These are phyloP conservation scores for Cucurbita pepo DNA, from an alignment of 306 rosid species.

Conservation along the genomic window DNA sequence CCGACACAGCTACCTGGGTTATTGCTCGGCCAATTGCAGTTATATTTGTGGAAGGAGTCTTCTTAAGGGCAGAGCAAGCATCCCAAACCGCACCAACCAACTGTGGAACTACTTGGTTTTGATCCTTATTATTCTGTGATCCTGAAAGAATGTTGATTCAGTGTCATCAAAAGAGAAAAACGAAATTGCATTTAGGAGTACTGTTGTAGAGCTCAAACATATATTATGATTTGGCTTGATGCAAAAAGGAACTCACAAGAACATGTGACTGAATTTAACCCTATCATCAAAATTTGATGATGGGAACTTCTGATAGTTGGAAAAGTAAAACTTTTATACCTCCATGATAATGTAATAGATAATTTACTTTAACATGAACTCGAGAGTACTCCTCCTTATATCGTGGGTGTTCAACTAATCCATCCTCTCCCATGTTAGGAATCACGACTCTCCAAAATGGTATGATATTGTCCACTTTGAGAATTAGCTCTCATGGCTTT, in stretches of 20 bases:
- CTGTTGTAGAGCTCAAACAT: neutral
- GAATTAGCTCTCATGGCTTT: too few species aligned
- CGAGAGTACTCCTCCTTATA: neutral
- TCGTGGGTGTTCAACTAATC: neutral
- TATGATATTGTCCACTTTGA: too few species aligned
- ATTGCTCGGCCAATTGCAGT: constrained; percentile 73
- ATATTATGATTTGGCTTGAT: neutral
- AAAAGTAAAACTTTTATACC: neutral
- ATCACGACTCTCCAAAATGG: too few species aligned
- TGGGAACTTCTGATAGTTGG: neutral
- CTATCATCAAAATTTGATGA: neutral
- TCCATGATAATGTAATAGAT: neutral
- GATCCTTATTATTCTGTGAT: constrained; percentile 21
- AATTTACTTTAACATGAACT: neutral
- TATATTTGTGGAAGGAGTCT: constrained; percentile 62
- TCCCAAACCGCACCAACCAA: constrained; percentile 81
- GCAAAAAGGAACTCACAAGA: neutral
- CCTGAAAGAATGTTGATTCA: constrained; percentile 25
- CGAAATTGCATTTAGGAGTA: neutral
- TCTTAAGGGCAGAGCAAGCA: constrained; percentile 65
- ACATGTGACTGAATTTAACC: neutral
- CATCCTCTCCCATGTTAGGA: neutral
- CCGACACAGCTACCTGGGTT: constrained; percentile 68
- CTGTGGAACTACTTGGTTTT: constrained; percentile 39
- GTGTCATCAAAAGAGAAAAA: neutral